Evolutionary conservation across 441 rosid species (phyloP), one percentile per base, ranked within the genome.

Genomic region (Pelargonium myrrhifolium): DNA sequence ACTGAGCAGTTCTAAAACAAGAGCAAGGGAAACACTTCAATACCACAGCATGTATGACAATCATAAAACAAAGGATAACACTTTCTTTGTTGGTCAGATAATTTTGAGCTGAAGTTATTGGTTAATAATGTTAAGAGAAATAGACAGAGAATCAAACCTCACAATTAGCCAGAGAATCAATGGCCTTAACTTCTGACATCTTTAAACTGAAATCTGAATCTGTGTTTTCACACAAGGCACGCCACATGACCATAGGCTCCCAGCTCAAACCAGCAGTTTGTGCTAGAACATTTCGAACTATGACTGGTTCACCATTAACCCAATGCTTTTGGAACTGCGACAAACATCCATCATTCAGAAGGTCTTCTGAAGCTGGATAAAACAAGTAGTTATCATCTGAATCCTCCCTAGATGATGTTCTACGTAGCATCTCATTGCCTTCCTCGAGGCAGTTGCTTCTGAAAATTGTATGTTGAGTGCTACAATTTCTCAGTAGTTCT

Each of bases 231-330:
- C 96, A 85, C 67, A 93, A 79, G 6, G 96, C 99, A 45, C 97
- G 93, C 96, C 92, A 83, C 96, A 93, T 93, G 7, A 91, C 99
- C 85, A 69, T 82, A n/a, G 99, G 99, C 72, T 93, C 96, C 99
- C 99, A 91, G 80, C 96, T 91, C 73, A 91, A 78, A 70, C 83
- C 88, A 64, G 87, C 65, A n/a, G 85, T 73, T 66, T 64, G 70
- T 74, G 81, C 77, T 39, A 89, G 92, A 66, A 84, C 81, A 74
- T 88, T 79, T 47, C 73, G 79, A 68, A 87, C 96, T 6, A 91
- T 86, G 66, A 93, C 84, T 0, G 97, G 99, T 72, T 93, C 92
- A 9, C 99, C 97, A 77, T 79, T 91, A 45, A 76, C 71, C 97
- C 97, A 91, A 68, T 81, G 92, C 37, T 73, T 76, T 78, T 79